These are phyloP conservation scores for Aspergillus melleus DNA, from an alignment of 2,329 filamentous ascomycete genomes.

Conservation along the genomic window DNA sequence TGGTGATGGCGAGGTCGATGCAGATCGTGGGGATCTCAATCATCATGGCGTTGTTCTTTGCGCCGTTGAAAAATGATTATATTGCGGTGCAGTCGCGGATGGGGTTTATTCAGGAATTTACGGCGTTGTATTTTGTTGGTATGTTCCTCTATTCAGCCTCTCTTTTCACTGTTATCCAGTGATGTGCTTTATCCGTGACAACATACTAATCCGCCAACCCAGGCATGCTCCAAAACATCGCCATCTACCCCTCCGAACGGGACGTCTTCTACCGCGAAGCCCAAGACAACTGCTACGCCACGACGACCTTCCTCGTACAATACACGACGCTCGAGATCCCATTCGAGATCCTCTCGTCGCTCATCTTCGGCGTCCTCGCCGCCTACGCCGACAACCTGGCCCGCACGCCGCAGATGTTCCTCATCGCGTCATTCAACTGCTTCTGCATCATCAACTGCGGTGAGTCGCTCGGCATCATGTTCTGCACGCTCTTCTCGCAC, in stretches of 20 bases:
- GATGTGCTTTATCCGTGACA: too few relatives aligned
- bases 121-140: conserved; percentile 51
- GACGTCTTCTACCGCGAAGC: conserved; percentile 78
- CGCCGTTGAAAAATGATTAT: conserved; percentile 69
- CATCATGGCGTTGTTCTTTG: conserved; percentile 68
- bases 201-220: background rate
- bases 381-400: conserved; percentile 67
- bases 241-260: conserved; percentile 69
- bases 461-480: conserved; percentile 75
- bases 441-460: conserved; percentile 74
- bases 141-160: conserved; percentile 1
- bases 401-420: conserved; percentile 64
- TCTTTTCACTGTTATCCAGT: too few relatives aligned
- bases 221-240: conserved; percentile 79
- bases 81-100: conserved; percentile 70
- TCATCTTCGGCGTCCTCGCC: conserved; percentile 65
- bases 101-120: conserved; percentile 71
- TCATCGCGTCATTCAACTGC: conserved; percentile 66
- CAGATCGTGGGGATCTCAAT: conserved; percentile 65
- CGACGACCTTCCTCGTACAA: conserved; percentile 68
- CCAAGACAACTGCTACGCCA: conserved; percentile 70
- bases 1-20: conserved; percentile 65
- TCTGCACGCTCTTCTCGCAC: conserved; percentile 73
- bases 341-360: conserved; percentile 65
- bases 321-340: conserved; percentile 72